Conservation (phyloP, 495 filamentous ascomycete genomes). For the Usnea hakonensis region DNA sequence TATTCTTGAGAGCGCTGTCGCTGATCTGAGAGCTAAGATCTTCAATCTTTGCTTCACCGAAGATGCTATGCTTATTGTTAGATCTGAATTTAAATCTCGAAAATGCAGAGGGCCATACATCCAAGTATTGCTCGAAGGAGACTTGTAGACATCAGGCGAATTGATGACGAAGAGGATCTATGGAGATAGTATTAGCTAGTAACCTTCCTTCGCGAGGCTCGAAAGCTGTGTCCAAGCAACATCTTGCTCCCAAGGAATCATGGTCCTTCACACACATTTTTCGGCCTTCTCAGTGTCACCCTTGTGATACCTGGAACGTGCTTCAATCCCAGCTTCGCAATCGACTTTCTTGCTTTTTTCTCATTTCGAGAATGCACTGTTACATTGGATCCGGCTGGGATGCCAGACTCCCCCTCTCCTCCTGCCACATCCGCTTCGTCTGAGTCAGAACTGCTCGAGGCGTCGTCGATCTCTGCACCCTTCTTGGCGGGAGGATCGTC, state of each 20-base stretch:
- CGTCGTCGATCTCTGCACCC: conserved; percentile 65
- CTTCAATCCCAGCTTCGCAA: conserved; percentile 95
- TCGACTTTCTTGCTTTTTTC: conserved; percentile 99
- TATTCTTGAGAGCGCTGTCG: conserved; percentile 21
- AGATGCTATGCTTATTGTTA: conserved; percentile 62
- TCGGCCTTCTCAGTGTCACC: conserved; percentile 93
- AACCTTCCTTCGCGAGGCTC: not conserved
- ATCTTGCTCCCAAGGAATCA: not conserved
- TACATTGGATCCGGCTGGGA: conserved; percentile 79
- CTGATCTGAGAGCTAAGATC: conserved; percentile 80
- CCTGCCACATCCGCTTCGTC: conserved; percentile 58
- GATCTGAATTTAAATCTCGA: not conserved
- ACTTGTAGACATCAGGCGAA: conserved; percentile 98
- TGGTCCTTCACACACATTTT: conserved; percentile 64
- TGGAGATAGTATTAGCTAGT: conserved; percentile 25
- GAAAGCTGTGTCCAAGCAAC: not conserved
- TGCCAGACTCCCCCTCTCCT: conserved; percentile 49
- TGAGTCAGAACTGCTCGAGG: conserved; percentile 69
- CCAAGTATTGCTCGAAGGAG: conserved; percentile 95
- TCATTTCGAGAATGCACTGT: conserved; percentile 96
- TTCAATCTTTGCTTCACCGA: conserved; percentile 99
- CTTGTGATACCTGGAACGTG: conserved; percentile 94
- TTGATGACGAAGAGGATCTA: conserved; percentile 99
- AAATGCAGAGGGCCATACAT: conserved; percentile 56
- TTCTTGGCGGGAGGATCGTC: conserved; percentile 78